These are phyloP conservation scores for Huntiella decipiens DNA, from an alignment of 2,329 filamentous ascomycete species.

Conservation along the genomic window DNA sequence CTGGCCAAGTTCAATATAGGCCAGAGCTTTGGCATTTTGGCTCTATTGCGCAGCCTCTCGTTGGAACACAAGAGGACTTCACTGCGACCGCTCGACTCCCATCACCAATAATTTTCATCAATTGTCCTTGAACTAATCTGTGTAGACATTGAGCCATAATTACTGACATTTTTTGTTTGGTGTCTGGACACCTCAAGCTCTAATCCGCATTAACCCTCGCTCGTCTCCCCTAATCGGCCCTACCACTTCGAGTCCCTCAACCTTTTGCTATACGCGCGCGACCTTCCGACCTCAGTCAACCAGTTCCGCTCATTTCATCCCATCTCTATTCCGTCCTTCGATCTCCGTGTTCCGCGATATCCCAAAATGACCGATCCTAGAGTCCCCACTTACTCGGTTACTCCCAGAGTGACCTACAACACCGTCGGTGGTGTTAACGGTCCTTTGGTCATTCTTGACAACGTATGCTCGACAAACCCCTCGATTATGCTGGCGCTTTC, in stretches of 20 bases:
- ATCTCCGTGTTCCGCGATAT: too few relatives aligned
- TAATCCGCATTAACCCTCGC: background rate
- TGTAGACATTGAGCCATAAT: background rate
- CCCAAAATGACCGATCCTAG: conserved; percentile 25
- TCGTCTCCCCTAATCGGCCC: too few relatives aligned
- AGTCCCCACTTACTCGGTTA: conserved; percentile 39
- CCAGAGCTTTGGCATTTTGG: background rate
- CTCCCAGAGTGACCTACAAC: conserved; percentile 70
- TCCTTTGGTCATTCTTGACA: conserved; percentile 90
- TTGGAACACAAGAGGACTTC: background rate
- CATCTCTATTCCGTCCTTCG: too few relatives aligned
- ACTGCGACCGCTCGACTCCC: too few relatives aligned
- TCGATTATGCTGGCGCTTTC: too few relatives aligned
- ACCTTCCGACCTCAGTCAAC: too few relatives aligned
- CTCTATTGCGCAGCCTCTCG: conserved; percentile 1
- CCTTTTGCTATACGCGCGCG: too few relatives aligned
- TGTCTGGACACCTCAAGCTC: conserved; percentile 4
- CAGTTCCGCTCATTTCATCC: too few relatives aligned
- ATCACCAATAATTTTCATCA: too few relatives aligned
- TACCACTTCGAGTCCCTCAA: too few relatives aligned
- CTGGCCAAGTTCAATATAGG: background rate
- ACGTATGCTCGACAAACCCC: conserved; percentile 34
- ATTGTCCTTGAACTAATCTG: too few relatives aligned
- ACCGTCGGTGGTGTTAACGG: conserved; percentile 97
- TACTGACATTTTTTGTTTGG: conserved; percentile 1